Base-by-base conservation (phyloP, 106 monocot genomes). In the Gastrodia elata region DNA sequence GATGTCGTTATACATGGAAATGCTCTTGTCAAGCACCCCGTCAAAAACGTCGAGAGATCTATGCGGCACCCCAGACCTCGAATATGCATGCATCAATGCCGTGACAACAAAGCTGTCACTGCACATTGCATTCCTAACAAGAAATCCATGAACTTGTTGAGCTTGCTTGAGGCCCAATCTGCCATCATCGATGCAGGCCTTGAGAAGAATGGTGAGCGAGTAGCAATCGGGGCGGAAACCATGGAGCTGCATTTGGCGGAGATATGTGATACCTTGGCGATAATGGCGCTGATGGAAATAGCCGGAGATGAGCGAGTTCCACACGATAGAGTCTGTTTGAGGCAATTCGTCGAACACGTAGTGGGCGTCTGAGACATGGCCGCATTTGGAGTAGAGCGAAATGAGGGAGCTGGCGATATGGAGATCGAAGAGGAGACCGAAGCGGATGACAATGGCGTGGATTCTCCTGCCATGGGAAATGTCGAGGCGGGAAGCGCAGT, bases 371-470 rank as follows among this genome's bases (percentile, higher is more conserved):
- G 8, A 0, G 15, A 80, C 61, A 27, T 25, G 73, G 6, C 64
- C 73, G 68, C 77, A 80, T 59, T 44, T 69, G 27, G 73, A 76
- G 28, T 84, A 84, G 38, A 77, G 46, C 22, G 34, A 41, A 74
- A 84, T 71, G 69, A 84, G 84, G 72, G 84, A 80, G 73, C 77
- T 77, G 35, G 73, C 80, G 25, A 84, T 68, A 68, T 68, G 76
- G 22, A 52, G 58, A 57, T 84, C 84, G 35, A n/a, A 77, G 34
- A 77, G 77, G 39, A 84, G 77, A 4, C 77, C 77, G 37, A 77
- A 33, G 35, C 68, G 73, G 69, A 84, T 24, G 13, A 73, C 49
- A 15, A 42, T 10, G 18, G 76, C 76, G 39, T 84, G 84, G 55
- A 74, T 28, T 39, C 35, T 73, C 59, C 55, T 73, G 65, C 77